These are phyloP conservation scores for Arthrinium phaeospermum DNA, from an alignment of 2,329 filamentous ascomycete species.

Conservation along the genomic window DNA sequence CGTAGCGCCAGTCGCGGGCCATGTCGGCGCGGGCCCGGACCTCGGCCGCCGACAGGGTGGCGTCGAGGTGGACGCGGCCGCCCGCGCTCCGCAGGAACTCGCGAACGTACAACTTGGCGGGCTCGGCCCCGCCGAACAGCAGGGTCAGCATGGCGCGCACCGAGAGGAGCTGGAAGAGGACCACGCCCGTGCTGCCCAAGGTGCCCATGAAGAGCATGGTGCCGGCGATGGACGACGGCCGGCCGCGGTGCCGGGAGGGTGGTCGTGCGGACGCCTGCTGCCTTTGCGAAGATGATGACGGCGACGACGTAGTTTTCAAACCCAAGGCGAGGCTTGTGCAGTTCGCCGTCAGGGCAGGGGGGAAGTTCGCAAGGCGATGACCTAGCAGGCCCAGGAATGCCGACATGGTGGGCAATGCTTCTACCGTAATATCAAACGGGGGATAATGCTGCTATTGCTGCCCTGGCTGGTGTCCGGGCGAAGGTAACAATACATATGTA, in stretches of 20 bases:
- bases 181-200: not conserved
- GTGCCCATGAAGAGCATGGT: not conserved
- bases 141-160: not conserved
- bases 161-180: not conserved
- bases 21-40: not conserved
- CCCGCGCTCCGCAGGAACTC: not conserved
- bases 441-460: not conserved
- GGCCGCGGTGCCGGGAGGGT: not conserved
- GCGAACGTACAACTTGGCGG: not conserved
- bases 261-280: not conserved
- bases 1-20: not conserved
- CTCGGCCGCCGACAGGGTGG: not conserved
- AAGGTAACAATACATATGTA: not conserved
- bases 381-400: not conserved
- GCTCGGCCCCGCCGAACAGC: not conserved
- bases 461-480: not conserved
- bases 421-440: not conserved
- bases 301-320: not conserved
- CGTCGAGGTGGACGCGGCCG: not conserved
- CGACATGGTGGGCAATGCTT: not conserved
- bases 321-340: not conserved
- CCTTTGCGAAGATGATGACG: not conserved
- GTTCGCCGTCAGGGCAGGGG: not conserved
- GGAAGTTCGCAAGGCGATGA: not conserved
- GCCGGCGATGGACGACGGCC: not conserved